These are phyloP conservation scores for Lavandula angustifolia DNA, from an alignment of 257 asterid species.

Conservation along the genomic window DNA sequence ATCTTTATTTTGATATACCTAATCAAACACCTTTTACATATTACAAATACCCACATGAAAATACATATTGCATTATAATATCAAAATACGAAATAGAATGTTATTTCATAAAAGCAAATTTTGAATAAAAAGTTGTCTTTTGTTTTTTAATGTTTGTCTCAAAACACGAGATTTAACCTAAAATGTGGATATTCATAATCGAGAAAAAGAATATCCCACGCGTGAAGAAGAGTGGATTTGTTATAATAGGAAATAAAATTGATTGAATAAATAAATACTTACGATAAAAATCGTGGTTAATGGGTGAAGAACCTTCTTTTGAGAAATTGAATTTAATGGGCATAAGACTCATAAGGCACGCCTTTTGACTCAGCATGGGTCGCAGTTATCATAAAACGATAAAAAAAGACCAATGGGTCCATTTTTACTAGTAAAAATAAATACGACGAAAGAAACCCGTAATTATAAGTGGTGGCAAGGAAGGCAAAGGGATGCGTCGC, in stretches of 20 bases:
- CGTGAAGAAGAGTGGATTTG: not conserved
- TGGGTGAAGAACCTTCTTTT: constrained; percentile 31
- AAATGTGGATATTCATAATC: not conserved
- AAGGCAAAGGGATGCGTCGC: no score
- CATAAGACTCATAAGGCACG: constrained; percentile 35
- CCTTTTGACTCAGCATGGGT: constrained; percentile 66
- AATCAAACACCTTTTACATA: not conserved
- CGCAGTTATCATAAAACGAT: constrained; percentile 35
- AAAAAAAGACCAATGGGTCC: constrained; percentile 22
- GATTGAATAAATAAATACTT: not conserved
- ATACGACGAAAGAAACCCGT: no score
- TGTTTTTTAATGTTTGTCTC: no score
- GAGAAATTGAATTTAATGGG: constrained; percentile 40
- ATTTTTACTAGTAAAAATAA: not conserved
- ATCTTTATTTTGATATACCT: no score
- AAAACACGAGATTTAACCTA: not conserved
- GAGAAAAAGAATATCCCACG: not conserved
- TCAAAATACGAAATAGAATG: not conserved
- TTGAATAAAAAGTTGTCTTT: no score
- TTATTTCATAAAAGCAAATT: not conserved
- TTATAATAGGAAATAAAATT: not conserved
- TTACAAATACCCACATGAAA: not conserved
- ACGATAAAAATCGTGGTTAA: not conserved
- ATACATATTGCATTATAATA: not conserved
- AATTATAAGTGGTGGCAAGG: no score